These are phyloP conservation scores for Fusarium dimerum DNA, from an alignment of 2,329 filamentous ascomycete genomes.

Conservation along the genomic window DNA sequence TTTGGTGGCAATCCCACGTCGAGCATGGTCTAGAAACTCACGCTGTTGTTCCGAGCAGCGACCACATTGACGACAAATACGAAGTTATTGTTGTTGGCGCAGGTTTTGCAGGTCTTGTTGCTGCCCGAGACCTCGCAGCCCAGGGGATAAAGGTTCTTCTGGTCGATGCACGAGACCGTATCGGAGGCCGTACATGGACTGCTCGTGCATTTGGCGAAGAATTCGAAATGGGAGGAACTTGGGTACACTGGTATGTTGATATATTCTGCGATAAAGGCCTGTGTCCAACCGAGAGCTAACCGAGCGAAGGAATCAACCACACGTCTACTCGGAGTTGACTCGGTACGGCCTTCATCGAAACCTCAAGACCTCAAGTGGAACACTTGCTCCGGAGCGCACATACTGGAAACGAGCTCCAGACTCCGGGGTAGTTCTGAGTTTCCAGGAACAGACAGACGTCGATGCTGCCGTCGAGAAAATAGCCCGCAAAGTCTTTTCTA, in stretches of 20 bases:
- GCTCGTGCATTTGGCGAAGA: slow-evolving; percentile 34
- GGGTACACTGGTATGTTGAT: slow-evolving; percentile 32
- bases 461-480: slow-evolving; percentile 7
- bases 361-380: slow-evolving; percentile 16
- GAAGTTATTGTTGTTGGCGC: slow-evolving; percentile 17
- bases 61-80: slow-evolving; percentile 2
- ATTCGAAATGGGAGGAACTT: slow-evolving; percentile 45
- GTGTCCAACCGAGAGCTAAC: not conserved
- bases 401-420: too few species aligned
- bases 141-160: slow-evolving; percentile 26
- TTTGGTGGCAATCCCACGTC: too few species aligned
- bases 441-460: not conserved
- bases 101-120: slow-evolving; percentile 13
- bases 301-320: slow-evolving; percentile 16
- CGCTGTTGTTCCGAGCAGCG: too few species aligned
- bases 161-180: slow-evolving; percentile 41
- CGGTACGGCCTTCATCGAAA: slow-evolving; percentile 19
- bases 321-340: slow-evolving; percentile 16
- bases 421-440: too few species aligned
- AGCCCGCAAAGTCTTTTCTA: slow-evolving; percentile 30
- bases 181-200: slow-evolving; percentile 45
- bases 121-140: slow-evolving; percentile 8
- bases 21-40: too few species aligned
- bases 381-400: not conserved
- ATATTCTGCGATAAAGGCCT: too few species aligned